Evolutionary conservation across 345 rosid genomes (phyloP).

Genomic region (Gossypium arboreum): DNA sequence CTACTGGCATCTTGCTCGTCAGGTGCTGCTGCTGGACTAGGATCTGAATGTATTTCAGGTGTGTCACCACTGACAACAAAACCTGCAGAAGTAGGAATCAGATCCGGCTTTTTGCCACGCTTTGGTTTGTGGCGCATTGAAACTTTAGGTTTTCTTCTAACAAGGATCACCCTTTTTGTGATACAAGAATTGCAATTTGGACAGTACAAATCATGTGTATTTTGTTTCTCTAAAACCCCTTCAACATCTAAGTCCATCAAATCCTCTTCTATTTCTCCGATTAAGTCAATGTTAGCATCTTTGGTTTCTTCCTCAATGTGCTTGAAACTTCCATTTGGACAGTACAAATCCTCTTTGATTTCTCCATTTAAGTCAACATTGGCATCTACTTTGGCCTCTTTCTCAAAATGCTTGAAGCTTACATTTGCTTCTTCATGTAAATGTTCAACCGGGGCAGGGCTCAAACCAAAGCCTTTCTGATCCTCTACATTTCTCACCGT

Average conservation of each 20-base stretch:
- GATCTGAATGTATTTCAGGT: slow-evolving; percentile 12
- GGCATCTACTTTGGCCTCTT: slow-evolving; percentile 18
- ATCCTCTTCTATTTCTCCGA: slow-evolving; percentile 46
- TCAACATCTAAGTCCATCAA: slow-evolving; percentile 53
- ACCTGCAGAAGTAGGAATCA: slow-evolving; percentile 9
- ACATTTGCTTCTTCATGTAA: slow-evolving; percentile 12
- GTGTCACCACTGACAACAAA: slow-evolving; percentile 9
- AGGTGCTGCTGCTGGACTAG: slow-evolving; percentile 14
- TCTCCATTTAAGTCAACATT: slow-evolving; percentile 41
- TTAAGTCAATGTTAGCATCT: slow-evolving; percentile 27
- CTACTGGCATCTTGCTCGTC: slow-evolving; percentile 9
- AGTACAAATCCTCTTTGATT: slow-evolving; percentile 28
- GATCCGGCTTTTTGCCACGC: slow-evolving; percentile 15
- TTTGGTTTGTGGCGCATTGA: slow-evolving; percentile 23
- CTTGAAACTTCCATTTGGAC: slow-evolving; percentile 1
- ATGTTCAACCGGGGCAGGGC: slow-evolving; percentile 22
- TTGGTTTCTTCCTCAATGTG: slow-evolving; percentile 19
- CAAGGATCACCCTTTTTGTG: slow-evolving; percentile 63
- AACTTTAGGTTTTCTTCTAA: slow-evolving; percentile 41
- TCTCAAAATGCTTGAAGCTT: slow-evolving; percentile 15
- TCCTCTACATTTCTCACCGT: background rate
- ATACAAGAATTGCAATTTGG: slow-evolving; percentile 78
- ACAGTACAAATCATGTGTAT: slow-evolving; percentile 71
- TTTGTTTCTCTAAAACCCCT: slow-evolving; percentile 58
- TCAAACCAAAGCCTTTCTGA: slow-evolving; percentile 23